These are phyloP conservation scores for Trypanosoma conorhini DNA, from an alignment of 208 protist species.

Conservation along the genomic window DNA sequence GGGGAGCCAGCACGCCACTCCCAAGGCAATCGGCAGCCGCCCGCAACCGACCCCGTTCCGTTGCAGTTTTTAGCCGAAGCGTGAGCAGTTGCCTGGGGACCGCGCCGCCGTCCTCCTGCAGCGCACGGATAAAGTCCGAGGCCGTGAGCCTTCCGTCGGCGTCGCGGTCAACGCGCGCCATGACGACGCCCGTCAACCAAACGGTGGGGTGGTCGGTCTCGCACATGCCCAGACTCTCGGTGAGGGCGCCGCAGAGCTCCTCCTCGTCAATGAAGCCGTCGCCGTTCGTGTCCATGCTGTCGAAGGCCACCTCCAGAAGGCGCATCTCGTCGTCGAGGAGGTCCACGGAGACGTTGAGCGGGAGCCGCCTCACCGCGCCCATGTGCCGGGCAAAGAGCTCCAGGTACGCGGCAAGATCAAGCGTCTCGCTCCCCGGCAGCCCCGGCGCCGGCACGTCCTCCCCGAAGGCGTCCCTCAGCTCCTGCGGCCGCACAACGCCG, in stretches of 20 bases:
- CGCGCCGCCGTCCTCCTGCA: slow-evolving; percentile 20
- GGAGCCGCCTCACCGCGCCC: slow-evolving; percentile 3
- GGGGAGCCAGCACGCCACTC: neutral
- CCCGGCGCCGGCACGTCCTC: neutral
- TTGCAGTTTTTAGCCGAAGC: neutral
- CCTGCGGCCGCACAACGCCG: slow-evolving; percentile 12
- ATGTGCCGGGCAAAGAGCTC: slow-evolving; percentile 4
- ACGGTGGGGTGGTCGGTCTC: neutral
- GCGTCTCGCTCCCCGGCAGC: neutral
- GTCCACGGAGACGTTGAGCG: slow-evolving; percentile 1
- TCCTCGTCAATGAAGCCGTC: slow-evolving; percentile 19
- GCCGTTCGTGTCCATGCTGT: slow-evolving; percentile 17
- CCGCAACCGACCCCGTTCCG: neutral
- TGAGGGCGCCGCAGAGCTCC: slow-evolving; percentile 11
- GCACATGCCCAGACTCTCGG: neutral
- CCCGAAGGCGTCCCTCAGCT: neutral
- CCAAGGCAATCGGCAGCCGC: neutral
- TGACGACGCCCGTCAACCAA: slow-evolving; percentile 15
- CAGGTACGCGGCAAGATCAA: slow-evolving; percentile 17
- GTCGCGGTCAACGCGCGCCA: slow-evolving; percentile 19
- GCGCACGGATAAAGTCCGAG: slow-evolving; percentile 25
- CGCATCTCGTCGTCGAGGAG: slow-evolving; percentile 22
- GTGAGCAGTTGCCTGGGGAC: slow-evolving; percentile 11
- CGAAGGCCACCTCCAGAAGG: slow-evolving; percentile 14
- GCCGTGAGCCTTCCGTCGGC: slow-evolving; percentile 13